phyloP scores from a whole-genome alignment of 495 filamentous ascomycete genomes.

The Neurospora africana region DNA sequence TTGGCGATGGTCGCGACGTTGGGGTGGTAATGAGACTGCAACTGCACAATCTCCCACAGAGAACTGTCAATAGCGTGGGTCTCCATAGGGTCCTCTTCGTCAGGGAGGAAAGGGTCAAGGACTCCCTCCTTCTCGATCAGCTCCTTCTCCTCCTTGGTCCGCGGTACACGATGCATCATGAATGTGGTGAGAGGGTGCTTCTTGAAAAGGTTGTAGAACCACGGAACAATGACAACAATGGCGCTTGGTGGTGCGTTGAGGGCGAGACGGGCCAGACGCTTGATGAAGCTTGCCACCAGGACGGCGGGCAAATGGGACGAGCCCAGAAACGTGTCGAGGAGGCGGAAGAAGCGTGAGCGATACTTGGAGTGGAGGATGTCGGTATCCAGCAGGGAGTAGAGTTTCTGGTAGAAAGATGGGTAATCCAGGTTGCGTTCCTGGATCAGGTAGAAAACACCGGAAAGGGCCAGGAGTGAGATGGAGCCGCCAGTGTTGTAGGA shows the following conservation, averaged over 20 bases:
- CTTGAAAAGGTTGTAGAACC: slow-evolving; percentile 91
- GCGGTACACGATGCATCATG: slow-evolving; percentile 78
- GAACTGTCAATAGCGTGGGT: slow-evolving; percentile 84
- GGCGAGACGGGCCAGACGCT: slow-evolving; percentile 69
- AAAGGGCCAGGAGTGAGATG: slow-evolving; percentile 76
- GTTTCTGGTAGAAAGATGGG: slow-evolving; percentile 83
- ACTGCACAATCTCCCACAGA: slow-evolving; percentile 84
- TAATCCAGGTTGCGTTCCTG: slow-evolving; percentile 91
- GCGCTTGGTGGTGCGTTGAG: slow-evolving; percentile 79
- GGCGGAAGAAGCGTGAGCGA: slow-evolving; percentile 83
- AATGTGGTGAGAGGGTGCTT: slow-evolving; percentile 83
- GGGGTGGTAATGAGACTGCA: slow-evolving; percentile 92
- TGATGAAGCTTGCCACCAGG: slow-evolving; percentile 91
- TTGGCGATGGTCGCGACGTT: slow-evolving; percentile 90
- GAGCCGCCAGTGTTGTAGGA: slow-evolving; percentile 80
- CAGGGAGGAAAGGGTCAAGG: slow-evolving; percentile 66
- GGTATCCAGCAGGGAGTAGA: slow-evolving; percentile 82
- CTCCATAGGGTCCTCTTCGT: slow-evolving; percentile 71
- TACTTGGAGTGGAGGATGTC: slow-evolving; percentile 87
- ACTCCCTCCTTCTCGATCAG: slow-evolving; percentile 54
- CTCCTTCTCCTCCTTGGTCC: slow-evolving; percentile 44
- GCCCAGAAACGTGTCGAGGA: slow-evolving; percentile 83
- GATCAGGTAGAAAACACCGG: slow-evolving; percentile 91
- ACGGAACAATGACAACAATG: slow-evolving; percentile 80
- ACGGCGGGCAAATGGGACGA: slow-evolving; percentile 87